Evolutionary conservation across 768 basidiomycete genomes (phyloP).

Genomic region (Lyophyllum shimeji): DNA sequence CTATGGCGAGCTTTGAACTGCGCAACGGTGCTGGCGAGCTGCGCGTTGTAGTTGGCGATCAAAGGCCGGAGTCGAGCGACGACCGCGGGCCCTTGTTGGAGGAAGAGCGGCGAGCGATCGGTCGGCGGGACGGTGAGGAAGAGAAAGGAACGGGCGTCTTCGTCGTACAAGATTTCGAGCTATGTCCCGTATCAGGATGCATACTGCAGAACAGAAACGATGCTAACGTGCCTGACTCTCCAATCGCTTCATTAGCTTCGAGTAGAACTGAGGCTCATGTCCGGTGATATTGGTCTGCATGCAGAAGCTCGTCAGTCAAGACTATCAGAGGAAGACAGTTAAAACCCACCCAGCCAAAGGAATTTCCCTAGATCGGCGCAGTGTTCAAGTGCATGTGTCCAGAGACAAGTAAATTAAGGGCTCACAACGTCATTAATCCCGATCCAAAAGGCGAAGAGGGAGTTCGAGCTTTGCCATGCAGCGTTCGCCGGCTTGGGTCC

Average conservation of each 20-base stretch:
- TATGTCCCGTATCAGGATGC: conserved; percentile 16
- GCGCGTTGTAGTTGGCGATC: conserved; percentile 51
- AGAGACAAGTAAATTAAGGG: background rate
- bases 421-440: conserved; percentile 65
- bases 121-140: conserved; percentile 63
- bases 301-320: background rate
- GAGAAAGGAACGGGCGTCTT: conserved; percentile 59
- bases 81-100: conserved; percentile 36
- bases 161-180: conserved; percentile 46
- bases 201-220: background rate
- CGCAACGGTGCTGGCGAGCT: conserved; percentile 36
- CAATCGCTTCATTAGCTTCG: conserved; percentile 32
- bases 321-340: background rate
- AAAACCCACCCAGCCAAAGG: conserved; percentile 40
- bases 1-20: conserved; percentile 40
- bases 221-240: conserved; percentile 28
- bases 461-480: conserved; percentile 50
- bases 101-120: conserved; percentile 50
- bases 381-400: conserved; percentile 3
- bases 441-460: conserved; percentile 64
- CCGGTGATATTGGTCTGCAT: conserved; percentile 35
- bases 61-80: conserved; percentile 33
- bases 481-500: conserved; percentile 44
- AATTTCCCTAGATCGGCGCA: conserved; percentile 39
- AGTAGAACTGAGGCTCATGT: conserved; percentile 31